Conservation (phyloP, 176 grass and related monocot genomes). For the Zoysia japonica region DNA sequence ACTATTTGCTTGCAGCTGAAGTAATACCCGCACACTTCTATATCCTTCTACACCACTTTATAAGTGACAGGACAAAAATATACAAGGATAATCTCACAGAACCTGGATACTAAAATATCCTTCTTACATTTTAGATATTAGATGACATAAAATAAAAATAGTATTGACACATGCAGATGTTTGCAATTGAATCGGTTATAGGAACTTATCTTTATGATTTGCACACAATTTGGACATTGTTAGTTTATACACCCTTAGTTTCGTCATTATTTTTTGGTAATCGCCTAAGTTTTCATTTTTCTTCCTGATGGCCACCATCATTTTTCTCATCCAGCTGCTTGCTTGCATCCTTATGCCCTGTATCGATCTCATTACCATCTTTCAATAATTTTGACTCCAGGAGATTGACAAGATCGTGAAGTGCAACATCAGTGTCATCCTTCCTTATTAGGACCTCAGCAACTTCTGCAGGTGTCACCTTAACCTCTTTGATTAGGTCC, state of each 20-base stretch:
- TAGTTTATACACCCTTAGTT: not conserved
- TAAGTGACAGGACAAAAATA: no score
- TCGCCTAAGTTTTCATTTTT: not conserved
- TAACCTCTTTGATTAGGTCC: conserved; percentile 28
- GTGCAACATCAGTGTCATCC: not conserved
- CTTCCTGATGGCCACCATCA: not conserved
- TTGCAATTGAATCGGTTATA: not conserved
- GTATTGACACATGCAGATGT: not conserved
- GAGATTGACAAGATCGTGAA: conserved; percentile 22
- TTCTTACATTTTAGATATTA: not conserved
- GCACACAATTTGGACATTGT: not conserved
- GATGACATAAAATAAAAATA: not conserved
- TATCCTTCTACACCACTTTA: no score
- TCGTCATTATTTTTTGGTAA: not conserved
- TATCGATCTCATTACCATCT: not conserved
- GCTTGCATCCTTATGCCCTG: not conserved
- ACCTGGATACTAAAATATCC: not conserved
- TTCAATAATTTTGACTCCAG: conserved; percentile 35
- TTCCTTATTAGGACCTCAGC: conserved; percentile 47
- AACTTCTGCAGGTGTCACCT: conserved; percentile 36
- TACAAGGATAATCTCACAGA: no score
- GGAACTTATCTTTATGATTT: not conserved
- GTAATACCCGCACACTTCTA: no score
- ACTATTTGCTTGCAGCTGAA: not conserved
- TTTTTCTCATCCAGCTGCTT: not conserved